Evolutionary conservation across 139 green algal genomes (phyloP).

Genomic region (Coelastrella sp.): DNA sequence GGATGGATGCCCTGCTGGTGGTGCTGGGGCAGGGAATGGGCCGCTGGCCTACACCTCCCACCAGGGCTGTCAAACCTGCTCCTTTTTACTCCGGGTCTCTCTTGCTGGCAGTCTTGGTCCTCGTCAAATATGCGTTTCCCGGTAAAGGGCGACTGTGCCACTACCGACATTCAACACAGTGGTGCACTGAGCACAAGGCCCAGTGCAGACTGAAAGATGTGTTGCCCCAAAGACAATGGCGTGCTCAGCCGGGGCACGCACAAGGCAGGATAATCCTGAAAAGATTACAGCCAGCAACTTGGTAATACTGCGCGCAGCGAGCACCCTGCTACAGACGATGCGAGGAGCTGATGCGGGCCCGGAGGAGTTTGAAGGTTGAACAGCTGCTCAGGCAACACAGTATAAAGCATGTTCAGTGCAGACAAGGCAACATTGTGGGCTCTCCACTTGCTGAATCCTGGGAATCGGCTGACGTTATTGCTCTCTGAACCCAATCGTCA

Average conservation of each 20-base stretch:
- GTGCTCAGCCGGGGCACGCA: background rate
- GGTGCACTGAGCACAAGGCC: background rate
- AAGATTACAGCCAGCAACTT: no score
- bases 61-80: constrained; percentile 33
- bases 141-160: constrained; percentile 20
- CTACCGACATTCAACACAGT: constrained; percentile 32
- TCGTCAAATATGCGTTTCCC: constrained; percentile 54
- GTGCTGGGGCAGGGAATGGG: background rate
- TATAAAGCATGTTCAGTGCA: no score
- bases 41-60: constrained; percentile 19
- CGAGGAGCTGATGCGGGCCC: no score
- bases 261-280: no score
- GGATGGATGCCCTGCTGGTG: constrained; percentile 19
- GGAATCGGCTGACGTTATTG: background rate
- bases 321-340: no score
- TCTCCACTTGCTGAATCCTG: background rate
- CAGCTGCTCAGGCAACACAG: no score
- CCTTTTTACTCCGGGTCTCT: background rate
- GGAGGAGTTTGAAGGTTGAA: no score
- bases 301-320: no score
- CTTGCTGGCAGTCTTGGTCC: background rate
- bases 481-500: no score
- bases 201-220: background rate
- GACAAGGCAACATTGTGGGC: no score
- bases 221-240: background rate